Conservation (phyloP, 2,329 filamentous ascomycete species). For the Teratosphaeria epicoccoides region DNA sequence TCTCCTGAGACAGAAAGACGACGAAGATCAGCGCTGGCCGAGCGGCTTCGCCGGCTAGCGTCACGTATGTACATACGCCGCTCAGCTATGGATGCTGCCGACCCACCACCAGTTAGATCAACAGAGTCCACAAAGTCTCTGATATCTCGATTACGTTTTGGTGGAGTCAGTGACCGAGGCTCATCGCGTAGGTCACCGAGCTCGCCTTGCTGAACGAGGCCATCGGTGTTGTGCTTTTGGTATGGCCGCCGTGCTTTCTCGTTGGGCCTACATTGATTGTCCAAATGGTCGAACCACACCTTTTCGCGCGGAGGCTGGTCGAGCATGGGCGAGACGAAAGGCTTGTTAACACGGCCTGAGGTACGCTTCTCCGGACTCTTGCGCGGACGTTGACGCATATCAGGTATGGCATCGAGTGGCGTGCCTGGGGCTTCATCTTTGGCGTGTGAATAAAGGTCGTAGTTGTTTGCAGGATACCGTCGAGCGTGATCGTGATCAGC, state of each 20-base stretch:
- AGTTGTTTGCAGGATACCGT: constrained; percentile 5
- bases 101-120: constrained; percentile 3
- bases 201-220: constrained; percentile 18
- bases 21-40: not conserved
- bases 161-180: constrained; percentile 14
- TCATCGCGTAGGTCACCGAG: constrained; percentile 14
- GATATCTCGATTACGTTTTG: constrained; percentile 22
- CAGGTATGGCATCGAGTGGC: constrained; percentile 17
- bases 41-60: not conserved
- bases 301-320: constrained; percentile 12
- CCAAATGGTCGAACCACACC: constrained; percentile 23
- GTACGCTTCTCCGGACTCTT: constrained; percentile 10
- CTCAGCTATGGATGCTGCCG: constrained; percentile 6
- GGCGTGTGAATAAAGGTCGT: constrained; percentile 3
- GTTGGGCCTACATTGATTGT: constrained; percentile 6
- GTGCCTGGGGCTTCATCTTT: constrained; percentile 13
- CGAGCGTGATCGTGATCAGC: not conserved
- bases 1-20: not conserved
- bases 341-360: constrained; percentile 12
- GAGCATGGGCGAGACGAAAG: constrained; percentile 21
- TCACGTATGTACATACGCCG: constrained; percentile 6
- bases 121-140: constrained; percentile 18
- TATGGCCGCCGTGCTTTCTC: constrained; percentile 3
- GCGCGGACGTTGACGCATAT: constrained; percentile 8
- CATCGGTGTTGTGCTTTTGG: constrained; percentile 1